Percentiles rank a stretch among this genome's conserved stretches.
Evolutionary conservation across 345 rosid species (phyloP).

Genomic region (Corchorus capsularis): DNA sequence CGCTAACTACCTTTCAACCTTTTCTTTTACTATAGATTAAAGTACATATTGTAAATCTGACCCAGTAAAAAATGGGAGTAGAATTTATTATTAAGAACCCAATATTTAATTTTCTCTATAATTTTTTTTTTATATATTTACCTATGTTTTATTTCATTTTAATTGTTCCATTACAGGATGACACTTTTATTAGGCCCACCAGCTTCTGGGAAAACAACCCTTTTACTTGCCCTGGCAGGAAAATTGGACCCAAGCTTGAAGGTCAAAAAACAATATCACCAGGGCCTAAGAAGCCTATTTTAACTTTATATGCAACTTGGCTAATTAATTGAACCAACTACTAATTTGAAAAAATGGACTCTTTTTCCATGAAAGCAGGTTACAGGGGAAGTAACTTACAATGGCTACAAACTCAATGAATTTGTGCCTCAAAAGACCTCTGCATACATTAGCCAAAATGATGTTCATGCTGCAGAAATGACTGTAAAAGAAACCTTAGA

Average conservation of each 20-base stretch:
- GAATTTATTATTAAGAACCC: too few relatives aligned
- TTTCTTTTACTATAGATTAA: too few relatives aligned
- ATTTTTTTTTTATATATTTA: too few relatives aligned
- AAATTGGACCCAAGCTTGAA: slow-evolving; percentile 66
- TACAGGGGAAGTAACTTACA: slow-evolving; percentile 62
- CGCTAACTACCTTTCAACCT: too few relatives aligned
- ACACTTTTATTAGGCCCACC: slow-evolving; percentile 83
- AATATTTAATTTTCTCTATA: too few relatives aligned
- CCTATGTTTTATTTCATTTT: background rate
- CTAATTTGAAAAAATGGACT: background rate
- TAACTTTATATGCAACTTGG: background rate
- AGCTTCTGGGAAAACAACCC: slow-evolving; percentile 84
- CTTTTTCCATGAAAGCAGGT: slow-evolving; percentile 42
- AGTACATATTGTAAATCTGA: too few relatives aligned
- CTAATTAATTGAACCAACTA: background rate
- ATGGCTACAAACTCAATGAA: slow-evolving; percentile 60
- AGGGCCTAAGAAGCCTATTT: background rate
- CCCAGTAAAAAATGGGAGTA: too few relatives aligned
- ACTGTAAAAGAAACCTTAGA: slow-evolving; percentile 90
- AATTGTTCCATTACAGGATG: slow-evolving; percentile 42
- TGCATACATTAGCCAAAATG: slow-evolving; percentile 85
- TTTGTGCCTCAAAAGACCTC: slow-evolving; percentile 79
- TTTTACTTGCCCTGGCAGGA: slow-evolving; percentile 79
- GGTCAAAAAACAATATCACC: background rate
- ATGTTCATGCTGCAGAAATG: slow-evolving; percentile 79